Evolutionary conservation across 2,329 filamentous ascomycete species (phyloP), one percentile per base, ranked within the genome.

Genomic region (Botrytis porri): DNA sequence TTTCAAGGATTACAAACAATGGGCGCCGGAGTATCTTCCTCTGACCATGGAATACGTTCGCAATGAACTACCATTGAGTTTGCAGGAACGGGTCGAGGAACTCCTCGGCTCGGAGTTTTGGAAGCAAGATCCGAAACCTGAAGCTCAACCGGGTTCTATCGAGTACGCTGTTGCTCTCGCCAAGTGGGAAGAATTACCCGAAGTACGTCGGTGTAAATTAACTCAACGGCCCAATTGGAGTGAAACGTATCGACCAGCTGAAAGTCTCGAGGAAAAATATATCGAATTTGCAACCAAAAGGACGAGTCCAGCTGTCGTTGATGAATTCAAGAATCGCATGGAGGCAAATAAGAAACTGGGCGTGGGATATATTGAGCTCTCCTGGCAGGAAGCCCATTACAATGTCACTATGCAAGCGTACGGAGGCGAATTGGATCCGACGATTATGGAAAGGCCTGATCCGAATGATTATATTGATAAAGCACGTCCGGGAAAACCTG

Each of bases 291-390:
- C 65, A 1, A 41, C 12, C 18, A 67, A 67, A 41, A 9, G 48
- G 14, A 67, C 65, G n/a, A 41, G 48, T 57, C 48, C 35, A 1
- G 65, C 65, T 4, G 69, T 70, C 16, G 37, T 70, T 2, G 43
- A 51, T 1, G 41, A 62, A 22, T 63, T 71, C 35, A 35, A 35
- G 41, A 6, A 25, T 2, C 29, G 29, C 18, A 16, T 64, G 59
- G 16, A 64, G 9, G 6, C 1, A 4, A 71, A 71, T 25, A 22
- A 45, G n/a, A 45, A 22, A 4, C 25, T 63, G 25, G 69, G 69
- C 1, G n/a, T 64, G 1, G 69, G 69, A 64, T 71, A 71, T 14
- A 45, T 71, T 16, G 69, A 71, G 29, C 45, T 51, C 14, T 71
- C 69, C 5, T 67, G 65, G 65, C 65, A 67, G 18, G 35, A 54